Evolutionary conservation across 345 rosid species (phyloP), one percentile per base, ranked within the genome.

Genomic region (Populus euphratica): DNA sequence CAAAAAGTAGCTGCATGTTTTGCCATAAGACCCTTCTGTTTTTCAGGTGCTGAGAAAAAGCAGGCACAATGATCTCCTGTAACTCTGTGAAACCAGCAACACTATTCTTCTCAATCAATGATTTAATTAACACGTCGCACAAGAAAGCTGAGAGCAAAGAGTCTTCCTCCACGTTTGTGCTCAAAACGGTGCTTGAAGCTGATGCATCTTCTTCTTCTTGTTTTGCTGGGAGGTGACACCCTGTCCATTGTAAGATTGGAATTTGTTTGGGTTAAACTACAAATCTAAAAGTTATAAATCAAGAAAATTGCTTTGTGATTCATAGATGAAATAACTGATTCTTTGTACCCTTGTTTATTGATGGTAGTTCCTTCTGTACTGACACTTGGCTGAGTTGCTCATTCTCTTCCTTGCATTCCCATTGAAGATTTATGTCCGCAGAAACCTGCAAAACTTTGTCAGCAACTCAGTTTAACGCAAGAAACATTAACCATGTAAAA

Each of bases 51-150:
- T 43, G 67, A 39, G 78, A 71, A 49, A 72, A 77, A 66, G 49
- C 71, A 38, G 74, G 23, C 23, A 41, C 36, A 59, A 25, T 25
- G 6, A 21, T 68, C 61, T 74, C 81, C 69, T 36, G 70, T 47
- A 21, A 65, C 70, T 80, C 78, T 71, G 68, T 70, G 38, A 70
- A n/a, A 8, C 73, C 56, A 27, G 50, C 44, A 43, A 80, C 69
- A 65, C 38, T 73, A 41, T 74, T 83, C 33, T 71, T 84, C 43
- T 65, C 78, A 27, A 59, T 61, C 61, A 68, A 7, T 29, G 86
- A 69, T 35, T 69, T 79, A 44, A 68, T 9, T 18, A 70, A 77
- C 3, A 69, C 41, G 35, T 80, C 56, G 74, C 74, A 76, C 18
- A 43, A 77, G 35, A 68, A 36, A 75, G 77, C 64, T 63, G 86